Evolutionary conservation across 202 grass and related monocot species (phyloP), one percentile per base, ranked within the genome.

Genomic region (Hordeum pubiflorum): DNA sequence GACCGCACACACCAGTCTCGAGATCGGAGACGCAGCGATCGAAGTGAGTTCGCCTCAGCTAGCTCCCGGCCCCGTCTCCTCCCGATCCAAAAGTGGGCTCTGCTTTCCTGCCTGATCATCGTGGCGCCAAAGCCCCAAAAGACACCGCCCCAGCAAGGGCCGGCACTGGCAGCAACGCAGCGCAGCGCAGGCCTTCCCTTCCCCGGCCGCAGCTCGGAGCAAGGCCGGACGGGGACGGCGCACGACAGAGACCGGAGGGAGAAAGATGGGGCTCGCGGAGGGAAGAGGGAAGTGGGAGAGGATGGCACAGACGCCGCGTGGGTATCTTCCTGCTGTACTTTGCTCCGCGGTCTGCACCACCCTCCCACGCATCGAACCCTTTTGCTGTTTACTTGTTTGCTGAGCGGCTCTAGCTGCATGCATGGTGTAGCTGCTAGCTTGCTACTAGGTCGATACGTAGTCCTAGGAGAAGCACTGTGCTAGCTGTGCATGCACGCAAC

Each of bases 241-340:
- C 78, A 57, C 60, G 6, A 9, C 38, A 29, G 7, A 12, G 40
- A 65, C 31, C 15, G 66, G 41, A 31, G 65, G 66, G 41, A 39
- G 65, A 37, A 50, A 48, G 61, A 64, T 58, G 9, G 60, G 60
- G 69, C 9, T 77, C 63, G n/a, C 9, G 0, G 55, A 29, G 4
- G 4, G 55, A 21, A 17, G 2, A 14, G 22, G 2, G 0, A 36
- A 4, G 44, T 14, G 46, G 15, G 14, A 50, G 15, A 7, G 15
- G 48, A 52, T n/a, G 48, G 48, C 2, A 34, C 22, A 23, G 72
- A 40, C 43, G 17, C 56, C 75, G 84, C 79, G 85, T 86, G 85
- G 78, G 79, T 41, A 86, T 77, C 78, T 82, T 60, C 4, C 63
- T 86, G 78, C 29, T 50, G 50, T 50, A 26, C 78, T n/a, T 76